phyloP scores from a whole-genome alignment of 2,329 filamentous ascomycete genomes.

The Xylaria polymorpha region DNA sequence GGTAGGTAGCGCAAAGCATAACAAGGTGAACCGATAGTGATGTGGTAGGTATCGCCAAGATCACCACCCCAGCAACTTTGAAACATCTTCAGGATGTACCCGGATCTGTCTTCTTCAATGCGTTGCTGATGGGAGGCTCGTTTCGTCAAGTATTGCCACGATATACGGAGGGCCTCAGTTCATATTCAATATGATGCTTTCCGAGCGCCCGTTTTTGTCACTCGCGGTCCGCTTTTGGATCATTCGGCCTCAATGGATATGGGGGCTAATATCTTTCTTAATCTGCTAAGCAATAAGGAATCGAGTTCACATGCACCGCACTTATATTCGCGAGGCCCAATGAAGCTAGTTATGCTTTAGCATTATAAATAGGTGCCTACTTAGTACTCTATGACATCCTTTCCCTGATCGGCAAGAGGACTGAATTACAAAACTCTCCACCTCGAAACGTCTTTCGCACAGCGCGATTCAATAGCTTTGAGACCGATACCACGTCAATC shows the following conservation, averaged over 20 bases:
- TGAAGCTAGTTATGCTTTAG: conserved; percentile 17
- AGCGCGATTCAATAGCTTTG: conserved; percentile 33
- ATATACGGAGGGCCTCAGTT: neutral
- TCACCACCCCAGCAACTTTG: conserved; percentile 27
- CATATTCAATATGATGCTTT: conserved; percentile 5
- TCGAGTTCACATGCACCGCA: neutral
- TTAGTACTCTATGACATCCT: neutral
- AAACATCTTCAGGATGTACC: conserved; percentile 30
- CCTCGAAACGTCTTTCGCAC: conserved; percentile 26
- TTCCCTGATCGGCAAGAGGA: conserved; percentile 24
- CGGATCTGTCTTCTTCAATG: conserved; percentile 27
- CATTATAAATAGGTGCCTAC: neutral
- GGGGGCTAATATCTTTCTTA: conserved; percentile 5
- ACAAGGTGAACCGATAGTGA: conserved; percentile 3
- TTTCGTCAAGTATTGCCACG: neutral
- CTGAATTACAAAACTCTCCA: conserved; percentile 29
- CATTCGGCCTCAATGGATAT: neutral
- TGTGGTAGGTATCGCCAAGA: conserved; percentile 18
- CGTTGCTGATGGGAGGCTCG: neutral
- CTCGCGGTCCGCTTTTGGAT: neutral
- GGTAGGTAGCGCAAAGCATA: neutral
- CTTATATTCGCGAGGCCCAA: neutral
- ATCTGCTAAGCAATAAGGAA: neutral
- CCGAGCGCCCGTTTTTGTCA: neutral
- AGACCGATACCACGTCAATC: conserved; percentile 33